Conservation (phyloP, 2,329 filamentous ascomycete species). For the Penicillium olsonii region DNA sequence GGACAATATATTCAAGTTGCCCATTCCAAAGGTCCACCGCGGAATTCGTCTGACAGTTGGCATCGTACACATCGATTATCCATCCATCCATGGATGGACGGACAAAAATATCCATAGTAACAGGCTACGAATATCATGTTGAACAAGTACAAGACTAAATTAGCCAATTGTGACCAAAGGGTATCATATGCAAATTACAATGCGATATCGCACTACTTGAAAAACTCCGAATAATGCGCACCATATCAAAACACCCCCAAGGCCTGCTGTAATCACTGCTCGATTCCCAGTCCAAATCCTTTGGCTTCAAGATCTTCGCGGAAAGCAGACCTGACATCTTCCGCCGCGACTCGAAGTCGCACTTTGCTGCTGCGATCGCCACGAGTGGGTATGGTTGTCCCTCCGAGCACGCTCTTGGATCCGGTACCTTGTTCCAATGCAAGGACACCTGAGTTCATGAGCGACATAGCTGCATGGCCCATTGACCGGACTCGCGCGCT, state of each 20-base stretch:
- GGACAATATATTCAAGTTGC: too few species aligned
- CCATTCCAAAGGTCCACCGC: too few species aligned
- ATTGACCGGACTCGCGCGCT: slow-evolving; percentile 59
- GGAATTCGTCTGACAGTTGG: too few species aligned
- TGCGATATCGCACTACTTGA: slow-evolving; percentile 4
- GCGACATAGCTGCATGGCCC: slow-evolving; percentile 73
- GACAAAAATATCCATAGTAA: too few species aligned
- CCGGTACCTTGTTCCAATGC: slow-evolving; percentile 64
- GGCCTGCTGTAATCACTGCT: slow-evolving; percentile 22
- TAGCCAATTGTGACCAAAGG: slow-evolving; percentile 6
- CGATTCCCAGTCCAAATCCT: slow-evolving; percentile 66
- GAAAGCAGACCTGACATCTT: slow-evolving; percentile 86
- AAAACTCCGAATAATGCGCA: slow-evolving; percentile 14
- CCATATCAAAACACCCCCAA: background rate
- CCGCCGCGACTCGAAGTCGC: slow-evolving; percentile 80
- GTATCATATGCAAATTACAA: slow-evolving; percentile 19
- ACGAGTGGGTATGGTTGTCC: slow-evolving; percentile 56
- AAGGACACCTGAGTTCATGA: slow-evolving; percentile 85
- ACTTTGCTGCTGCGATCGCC: slow-evolving; percentile 87
- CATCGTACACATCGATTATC: too few species aligned
- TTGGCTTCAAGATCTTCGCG: slow-evolving; percentile 85
- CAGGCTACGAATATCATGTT: too few species aligned
- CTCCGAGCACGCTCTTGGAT: slow-evolving; percentile 30
- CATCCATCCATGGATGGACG: too few species aligned
- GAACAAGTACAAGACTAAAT: too few species aligned